Evolutionary conservation across 1,139 yeast genomes (phyloP), one percentile per base, ranked within the genome.

Genomic region (Candida freyschussii): DNA sequence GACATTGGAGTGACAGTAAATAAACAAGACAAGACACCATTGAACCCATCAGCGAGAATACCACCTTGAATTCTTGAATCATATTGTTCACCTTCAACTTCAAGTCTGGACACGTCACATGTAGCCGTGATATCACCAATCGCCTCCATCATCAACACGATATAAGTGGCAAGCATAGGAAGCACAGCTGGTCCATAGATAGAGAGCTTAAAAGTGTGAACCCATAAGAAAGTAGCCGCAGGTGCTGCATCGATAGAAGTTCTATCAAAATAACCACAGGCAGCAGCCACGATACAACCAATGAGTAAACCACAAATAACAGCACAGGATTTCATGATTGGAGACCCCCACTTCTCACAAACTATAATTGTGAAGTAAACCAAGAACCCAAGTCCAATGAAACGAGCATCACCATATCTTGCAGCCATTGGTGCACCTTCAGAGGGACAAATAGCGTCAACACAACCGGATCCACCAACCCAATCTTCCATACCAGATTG

Each of bases 111-210:
- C 21, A 86, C 96, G 58, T 87, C 96, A 35, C 85, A 78, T 20
- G 95, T 84, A 18, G 96, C 96, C 24, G 95, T 85, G 48, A 86
- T 77, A 56, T 86, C 96, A 56, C 96, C 96, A 52, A 86, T 84
- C 30, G 94, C 81, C 63, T 48, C 53, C 46, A 49, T 84, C 73
- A 83, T 79, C 49, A 83, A 62, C 25, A 80, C 85, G 17, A 84
- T 65, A 55, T 78, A 86, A 34, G 85, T 83, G 1, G 95, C 91
- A 41, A 86, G 60, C 63, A 83, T 73, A 13, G 96, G 96, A 33
- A 86, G 63, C 12, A 86, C 86, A 5, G 79, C 74, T 2, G 96
- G 95, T 2, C 85, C 96, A 50, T 86, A 84, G 8, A 86, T 73
- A 25, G 65, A 58, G 36, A 86, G 67, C 45, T 70, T 75, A 65